Evolutionary conservation across 2,329 filamentous ascomycete species (phyloP).

Genomic region (Colletotrichum sp.): DNA sequence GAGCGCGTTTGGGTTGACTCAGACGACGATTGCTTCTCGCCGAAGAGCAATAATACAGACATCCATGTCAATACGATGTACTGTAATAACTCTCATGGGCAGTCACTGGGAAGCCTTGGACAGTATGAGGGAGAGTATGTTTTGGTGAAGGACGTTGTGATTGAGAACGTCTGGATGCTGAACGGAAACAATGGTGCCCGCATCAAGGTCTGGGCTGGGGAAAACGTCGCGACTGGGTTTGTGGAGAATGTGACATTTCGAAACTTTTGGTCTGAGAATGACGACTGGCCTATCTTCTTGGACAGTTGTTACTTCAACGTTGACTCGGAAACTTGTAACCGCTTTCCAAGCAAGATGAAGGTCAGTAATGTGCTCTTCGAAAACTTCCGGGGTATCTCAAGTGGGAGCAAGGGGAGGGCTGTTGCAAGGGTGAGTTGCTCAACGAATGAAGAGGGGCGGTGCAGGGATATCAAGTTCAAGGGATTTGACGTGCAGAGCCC

Average conservation of each 20-base stretch:
- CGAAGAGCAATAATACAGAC: constrained; percentile 64
- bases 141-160: constrained; percentile 59
- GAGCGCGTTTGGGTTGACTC: constrained; percentile 55
- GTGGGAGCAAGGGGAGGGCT: constrained; percentile 58
- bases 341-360: constrained; percentile 60
- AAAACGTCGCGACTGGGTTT: constrained; percentile 61
- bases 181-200: constrained; percentile 57
- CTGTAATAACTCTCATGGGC: constrained; percentile 64
- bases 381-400: constrained; percentile 62
- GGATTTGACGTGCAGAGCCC: constrained; percentile 61
- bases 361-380: constrained; percentile 64
- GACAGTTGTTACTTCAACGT: constrained; percentile 68
- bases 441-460: constrained; percentile 55
- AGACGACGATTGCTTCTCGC: constrained; percentile 64
- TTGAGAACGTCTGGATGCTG: constrained; percentile 64
- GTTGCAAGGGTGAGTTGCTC: constrained; percentile 61
- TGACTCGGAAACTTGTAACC: constrained; percentile 50
- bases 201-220: constrained; percentile 66
- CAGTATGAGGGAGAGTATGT: constrained; percentile 60
- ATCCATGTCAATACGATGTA: constrained; percentile 64
- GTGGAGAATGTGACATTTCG: constrained; percentile 67
- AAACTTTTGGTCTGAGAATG: constrained; percentile 64
- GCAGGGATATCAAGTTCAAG: constrained; percentile 58
- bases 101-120: constrained; percentile 62
- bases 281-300: constrained; percentile 60